phyloP scores from a whole-genome alignment of 1,139 yeast genomes.

The Zygoascus sp. region DNA sequence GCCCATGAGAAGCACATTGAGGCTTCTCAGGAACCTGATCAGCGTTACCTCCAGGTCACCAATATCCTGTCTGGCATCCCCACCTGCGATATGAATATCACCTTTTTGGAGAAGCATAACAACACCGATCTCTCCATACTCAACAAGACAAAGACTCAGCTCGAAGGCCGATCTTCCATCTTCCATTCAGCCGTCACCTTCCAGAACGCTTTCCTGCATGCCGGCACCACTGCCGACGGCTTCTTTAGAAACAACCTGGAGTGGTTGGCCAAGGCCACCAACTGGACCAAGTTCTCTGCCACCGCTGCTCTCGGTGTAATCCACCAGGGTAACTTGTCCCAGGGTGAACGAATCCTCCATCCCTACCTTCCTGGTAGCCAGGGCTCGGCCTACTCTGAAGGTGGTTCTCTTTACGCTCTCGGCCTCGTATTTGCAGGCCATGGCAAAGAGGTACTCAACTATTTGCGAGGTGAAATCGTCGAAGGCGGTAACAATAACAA shows the following conservation, averaged over 20 bases:
- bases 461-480: slow-evolving; percentile 67
- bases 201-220: slow-evolving; percentile 91
- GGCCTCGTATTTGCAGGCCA: slow-evolving; percentile 96
- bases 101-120: slow-evolving; percentile 81
- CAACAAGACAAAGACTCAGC: slow-evolving; percentile 70
- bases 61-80: slow-evolving; percentile 87
- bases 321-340: slow-evolving; percentile 89
- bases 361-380: slow-evolving; percentile 89
- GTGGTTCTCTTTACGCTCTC: slow-evolving; percentile 91
- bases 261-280: slow-evolving; percentile 95
- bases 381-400: slow-evolving; percentile 69
- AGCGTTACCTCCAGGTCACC: slow-evolving; percentile 42
- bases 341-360: slow-evolving; percentile 79
- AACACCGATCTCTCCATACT: slow-evolving; percentile 80
- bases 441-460: slow-evolving; percentile 82
- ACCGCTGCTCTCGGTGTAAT: slow-evolving; percentile 98
- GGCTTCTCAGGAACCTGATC: slow-evolving; percentile 21
- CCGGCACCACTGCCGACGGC: slow-evolving; percentile 94
- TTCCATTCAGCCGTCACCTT: slow-evolving; percentile 96
- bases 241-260: slow-evolving; percentile 87
- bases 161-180: slow-evolving; percentile 90
- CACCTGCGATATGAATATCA: slow-evolving; percentile 86
- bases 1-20: slow-evolving; percentile 34
- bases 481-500: slow-evolving; percentile 51
- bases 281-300: slow-evolving; percentile 97